These are phyloP conservation scores for Stromatinia cepivora DNA, from an alignment of 2,329 filamentous ascomycete genomes.

Conservation along the genomic window DNA sequence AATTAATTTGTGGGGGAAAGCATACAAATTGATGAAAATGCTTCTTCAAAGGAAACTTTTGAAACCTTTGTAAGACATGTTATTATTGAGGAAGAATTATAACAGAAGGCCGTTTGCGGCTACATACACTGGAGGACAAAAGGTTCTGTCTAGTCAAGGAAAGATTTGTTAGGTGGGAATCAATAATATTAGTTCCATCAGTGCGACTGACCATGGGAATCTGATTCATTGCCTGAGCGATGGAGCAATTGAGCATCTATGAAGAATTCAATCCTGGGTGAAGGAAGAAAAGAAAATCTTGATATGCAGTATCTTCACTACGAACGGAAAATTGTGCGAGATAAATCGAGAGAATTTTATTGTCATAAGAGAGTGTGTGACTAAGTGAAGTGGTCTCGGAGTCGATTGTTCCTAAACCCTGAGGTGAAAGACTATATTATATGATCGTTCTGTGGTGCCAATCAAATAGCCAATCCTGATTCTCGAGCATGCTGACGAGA, in stretches of 20 bases:
- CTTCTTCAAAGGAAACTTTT: conserved; percentile 1
- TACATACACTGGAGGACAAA: neutral
- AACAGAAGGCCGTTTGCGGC: neutral
- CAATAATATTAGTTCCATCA: no score
- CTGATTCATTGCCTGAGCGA: neutral
- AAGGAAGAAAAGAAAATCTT: neutral
- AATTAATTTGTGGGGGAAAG: neutral
- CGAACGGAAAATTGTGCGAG: neutral
- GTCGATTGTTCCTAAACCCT: neutral
- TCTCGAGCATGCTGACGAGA: neutral
- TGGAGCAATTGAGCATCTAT: neutral
- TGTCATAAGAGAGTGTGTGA: neutral
- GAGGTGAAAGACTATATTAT: neutral
- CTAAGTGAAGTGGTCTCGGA: neutral
- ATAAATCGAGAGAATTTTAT: neutral
- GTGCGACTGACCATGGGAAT: neutral
- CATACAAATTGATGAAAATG: neutral
- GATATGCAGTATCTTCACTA: neutral
- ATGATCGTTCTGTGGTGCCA: neutral
- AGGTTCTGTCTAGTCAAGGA: neutral
- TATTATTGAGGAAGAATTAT: neutral
- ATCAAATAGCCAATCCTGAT: neutral
- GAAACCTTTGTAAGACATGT: neutral
- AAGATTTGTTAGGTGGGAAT: neutral
- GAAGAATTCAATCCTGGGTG: neutral